Conservation (phyloP, 768 basidiomycete genomes). For the Ephemerocybe angulata region DNA sequence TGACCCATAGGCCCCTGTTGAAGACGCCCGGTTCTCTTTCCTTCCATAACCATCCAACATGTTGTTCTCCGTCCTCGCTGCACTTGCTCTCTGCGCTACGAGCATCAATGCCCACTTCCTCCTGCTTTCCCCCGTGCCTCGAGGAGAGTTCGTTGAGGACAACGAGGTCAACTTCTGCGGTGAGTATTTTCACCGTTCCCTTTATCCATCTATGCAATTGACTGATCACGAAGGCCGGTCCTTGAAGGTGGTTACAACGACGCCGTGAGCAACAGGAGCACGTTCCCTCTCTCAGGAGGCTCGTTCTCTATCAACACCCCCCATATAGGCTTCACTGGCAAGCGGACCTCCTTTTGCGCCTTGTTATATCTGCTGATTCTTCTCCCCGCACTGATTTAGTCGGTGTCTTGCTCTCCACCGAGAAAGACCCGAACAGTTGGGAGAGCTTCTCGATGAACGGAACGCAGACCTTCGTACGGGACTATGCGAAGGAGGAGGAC, state of each 20-base stretch:
- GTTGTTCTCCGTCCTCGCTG: constrained; percentile 1
- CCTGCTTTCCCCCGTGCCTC: constrained; percentile 64
- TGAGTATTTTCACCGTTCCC: constrained; percentile 18
- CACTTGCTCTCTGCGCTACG: constrained; percentile 22
- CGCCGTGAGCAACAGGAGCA: constrained; percentile 51
- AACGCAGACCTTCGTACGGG: constrained; percentile 3
- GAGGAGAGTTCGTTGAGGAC: constrained; percentile 61
- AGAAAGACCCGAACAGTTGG: constrained; percentile 52
- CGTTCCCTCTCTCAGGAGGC: constrained; percentile 63
- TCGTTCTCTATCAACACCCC: constrained; percentile 57
- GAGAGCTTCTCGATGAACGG: constrained; percentile 41
- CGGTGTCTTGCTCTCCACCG: constrained; percentile 43
- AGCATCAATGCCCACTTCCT: constrained; percentile 67
- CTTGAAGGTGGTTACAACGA: constrained; percentile 56
- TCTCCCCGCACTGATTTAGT: too few relatives aligned
- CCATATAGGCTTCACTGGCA: constrained; percentile 54
- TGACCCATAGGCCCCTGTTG: too few relatives aligned
- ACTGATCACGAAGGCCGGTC: not conserved
- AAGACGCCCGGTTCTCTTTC: too few relatives aligned
- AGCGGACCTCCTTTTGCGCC: constrained; percentile 17
- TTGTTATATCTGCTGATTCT: too few relatives aligned
- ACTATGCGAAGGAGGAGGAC: constrained; percentile 7
- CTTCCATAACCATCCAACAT: not conserved
- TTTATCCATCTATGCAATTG: not conserved
- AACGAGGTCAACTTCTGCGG: constrained; percentile 62